These are phyloP conservation scores for Smithsoniella earleae DNA, from an alignment of 163 green algal genomes.

Conservation along the genomic window DNA sequence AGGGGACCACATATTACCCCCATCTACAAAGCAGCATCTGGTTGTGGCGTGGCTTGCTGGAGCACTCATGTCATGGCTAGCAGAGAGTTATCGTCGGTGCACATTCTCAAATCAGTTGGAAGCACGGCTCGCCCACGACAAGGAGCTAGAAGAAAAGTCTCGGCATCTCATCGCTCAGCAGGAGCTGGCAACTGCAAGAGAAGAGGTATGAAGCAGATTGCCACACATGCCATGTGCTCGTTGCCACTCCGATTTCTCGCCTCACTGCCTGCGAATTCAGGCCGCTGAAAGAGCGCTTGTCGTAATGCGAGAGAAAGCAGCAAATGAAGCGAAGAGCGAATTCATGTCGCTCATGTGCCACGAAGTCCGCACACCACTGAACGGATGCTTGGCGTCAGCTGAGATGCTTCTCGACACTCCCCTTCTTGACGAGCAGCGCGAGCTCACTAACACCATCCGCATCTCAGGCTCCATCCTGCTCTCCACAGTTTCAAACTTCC, in stretches of 20 bases:
- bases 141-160: conserved; percentile 56
- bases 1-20: conserved; percentile 38
- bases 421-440: conserved; percentile 61
- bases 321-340: conserved; percentile 72
- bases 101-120: conserved; percentile 60
- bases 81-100: conserved; percentile 43
- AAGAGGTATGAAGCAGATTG: conserved; percentile 31
- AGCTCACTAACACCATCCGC: conserved; percentile 71
- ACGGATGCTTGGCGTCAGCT: conserved; percentile 69
- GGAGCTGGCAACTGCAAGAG: conserved; percentile 54
- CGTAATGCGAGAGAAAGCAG: conserved; percentile 61
- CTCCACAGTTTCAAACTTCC: conserved; percentile 72
- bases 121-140: conserved; percentile 50
- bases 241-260: no score
- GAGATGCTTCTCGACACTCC: conserved; percentile 81
- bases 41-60: conserved; percentile 63
- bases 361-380: conserved; percentile 74
- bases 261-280: conserved; percentile 35
- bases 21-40: conserved; percentile 56
- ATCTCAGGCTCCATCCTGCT: conserved; percentile 70
- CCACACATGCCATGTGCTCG: no score
- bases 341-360: conserved; percentile 87
- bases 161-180: conserved; percentile 53
- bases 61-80: conserved; percentile 62
- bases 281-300: conserved; percentile 51